These are phyloP conservation scores for Borealophlyctis nickersoniae DNA, from an alignment of 192 early-diverging fungal genomes.

Conservation along the genomic window DNA sequence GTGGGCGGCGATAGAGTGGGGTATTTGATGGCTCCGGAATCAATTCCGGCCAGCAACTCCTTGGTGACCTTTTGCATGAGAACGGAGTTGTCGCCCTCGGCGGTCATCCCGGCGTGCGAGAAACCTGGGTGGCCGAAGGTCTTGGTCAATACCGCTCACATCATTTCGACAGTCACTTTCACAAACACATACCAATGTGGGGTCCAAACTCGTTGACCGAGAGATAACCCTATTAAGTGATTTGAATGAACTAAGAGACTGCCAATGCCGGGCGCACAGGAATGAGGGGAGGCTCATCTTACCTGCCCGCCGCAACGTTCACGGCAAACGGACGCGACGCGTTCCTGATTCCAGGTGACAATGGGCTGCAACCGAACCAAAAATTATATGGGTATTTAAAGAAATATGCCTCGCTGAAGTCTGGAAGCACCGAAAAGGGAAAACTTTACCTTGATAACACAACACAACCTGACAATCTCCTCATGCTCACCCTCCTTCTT, in stretches of 20 bases:
- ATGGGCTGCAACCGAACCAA: no score
- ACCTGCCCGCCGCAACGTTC: constrained; percentile 75
- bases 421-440: constrained; percentile 5
- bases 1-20: constrained; percentile 31
- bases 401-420: constrained; percentile 1
- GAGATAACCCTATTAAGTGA: no score
- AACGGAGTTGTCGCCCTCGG: constrained; percentile 76
- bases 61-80: constrained; percentile 77
- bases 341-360: constrained; percentile 70
- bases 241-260: constrained; percentile 16
- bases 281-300: no score
- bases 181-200: constrained; percentile 41
- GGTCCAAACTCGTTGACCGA: constrained; percentile 61
- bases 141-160: no score
- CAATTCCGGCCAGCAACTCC: constrained; percentile 59
- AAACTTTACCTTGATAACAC: constrained; percentile 64
- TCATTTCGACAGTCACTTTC: not conserved
- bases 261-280: no score
- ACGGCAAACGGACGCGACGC: constrained; percentile 62
- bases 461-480: constrained; percentile 68
- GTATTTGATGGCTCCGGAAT: constrained; percentile 43
- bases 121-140: constrained; percentile 35
- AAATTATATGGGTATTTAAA: no score
- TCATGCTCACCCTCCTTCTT: constrained; percentile 41
- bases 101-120: constrained; percentile 74